phyloP scores from a whole-genome alignment of 169 alveolate genomes.

The Plasmodium relictum region DNA sequence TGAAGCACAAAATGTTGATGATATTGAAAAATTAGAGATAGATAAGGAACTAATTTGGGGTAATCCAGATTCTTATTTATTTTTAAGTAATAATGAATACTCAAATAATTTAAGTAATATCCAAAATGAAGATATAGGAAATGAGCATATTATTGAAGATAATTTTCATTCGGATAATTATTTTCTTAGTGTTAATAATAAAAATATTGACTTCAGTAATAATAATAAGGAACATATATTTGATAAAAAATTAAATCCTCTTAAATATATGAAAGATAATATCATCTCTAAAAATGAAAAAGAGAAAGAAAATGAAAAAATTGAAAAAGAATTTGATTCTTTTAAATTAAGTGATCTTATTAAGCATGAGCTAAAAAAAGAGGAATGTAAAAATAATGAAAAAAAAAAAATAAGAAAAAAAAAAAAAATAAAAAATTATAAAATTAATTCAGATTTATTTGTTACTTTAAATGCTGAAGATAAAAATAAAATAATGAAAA shows the following conservation, averaged over 20 bases:
- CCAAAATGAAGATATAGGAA: neutral
- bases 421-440: slow-evolving; percentile 40
- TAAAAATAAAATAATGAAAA: slow-evolving; percentile 58
- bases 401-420: slow-evolving; percentile 27
- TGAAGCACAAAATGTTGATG: slow-evolving; percentile 79
- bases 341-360: slow-evolving; percentile 53
- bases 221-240: neutral
- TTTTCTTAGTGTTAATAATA: neutral
- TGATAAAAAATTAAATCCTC: neutral
- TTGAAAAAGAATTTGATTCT: slow-evolving; percentile 6
- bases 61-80: slow-evolving; percentile 69
- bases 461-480: slow-evolving; percentile 25
- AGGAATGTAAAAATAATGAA: neutral
- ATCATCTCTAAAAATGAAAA: slow-evolving; percentile 13
- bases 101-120: neutral
- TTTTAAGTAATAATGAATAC: neutral
- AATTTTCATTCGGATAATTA: neutral
- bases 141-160: neutral
- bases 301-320: neutral
- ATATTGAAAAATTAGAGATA: slow-evolving; percentile 70
- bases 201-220: neutral
- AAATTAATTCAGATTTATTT: neutral
- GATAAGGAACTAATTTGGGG: slow-evolving; percentile 84
- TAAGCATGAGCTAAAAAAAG: slow-evolving; percentile 21
- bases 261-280: neutral